Base-by-base conservation (phyloP, 2,329 filamentous ascomycete species). In the Aspergillus amoenus region DNA sequence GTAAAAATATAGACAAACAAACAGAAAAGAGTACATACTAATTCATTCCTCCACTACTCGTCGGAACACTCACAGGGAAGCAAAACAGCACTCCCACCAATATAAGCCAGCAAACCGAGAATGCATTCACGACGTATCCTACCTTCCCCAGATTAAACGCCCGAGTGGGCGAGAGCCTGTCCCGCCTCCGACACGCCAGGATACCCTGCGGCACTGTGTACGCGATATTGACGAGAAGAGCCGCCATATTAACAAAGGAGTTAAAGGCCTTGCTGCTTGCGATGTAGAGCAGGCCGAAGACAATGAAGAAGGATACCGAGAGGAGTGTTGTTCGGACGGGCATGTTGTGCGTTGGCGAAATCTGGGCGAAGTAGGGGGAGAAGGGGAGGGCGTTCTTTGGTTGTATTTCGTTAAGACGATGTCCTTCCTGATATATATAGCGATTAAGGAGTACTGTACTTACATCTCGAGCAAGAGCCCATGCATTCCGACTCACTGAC, bases 171-270 rank as follows among this genome's bases (percentile, higher is more conserved):
- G 9, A 30, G 4, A 66, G 62, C 1, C 55, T 61, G 15, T 61
- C 47, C 13, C 76, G 70, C 0, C 78, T 73, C 13, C 69, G 69
- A 1, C 72, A 54, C 17, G 76, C 55, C 66, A 81, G 53, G 2
- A 78, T 67, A 55, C 78, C 80, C 4, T 78, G 79, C 3, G 72
- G 74, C 2, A 79, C 60, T 21, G 73, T 69, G 62, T 78, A 79
- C 1, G 73, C 74, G n/a, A 67, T 64, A 17, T 77, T 61, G 6
- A 77, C 61, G 9, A 71, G 65, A 11, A 69, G 67, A 8, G 72
- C 61, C 17, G 64, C 67, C 4, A 78, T 68, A 8, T 73, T 71
- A 21, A 73, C 64, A 42, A 74, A 72, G 0, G 70, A 72, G 52
- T 72, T 73, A 58, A 73, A 74, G 1, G 71, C 71, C 2, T 61